phyloP scores from a whole-genome alignment of 495 filamentous ascomycete genomes.

The Aspergillus wentii region DNA sequence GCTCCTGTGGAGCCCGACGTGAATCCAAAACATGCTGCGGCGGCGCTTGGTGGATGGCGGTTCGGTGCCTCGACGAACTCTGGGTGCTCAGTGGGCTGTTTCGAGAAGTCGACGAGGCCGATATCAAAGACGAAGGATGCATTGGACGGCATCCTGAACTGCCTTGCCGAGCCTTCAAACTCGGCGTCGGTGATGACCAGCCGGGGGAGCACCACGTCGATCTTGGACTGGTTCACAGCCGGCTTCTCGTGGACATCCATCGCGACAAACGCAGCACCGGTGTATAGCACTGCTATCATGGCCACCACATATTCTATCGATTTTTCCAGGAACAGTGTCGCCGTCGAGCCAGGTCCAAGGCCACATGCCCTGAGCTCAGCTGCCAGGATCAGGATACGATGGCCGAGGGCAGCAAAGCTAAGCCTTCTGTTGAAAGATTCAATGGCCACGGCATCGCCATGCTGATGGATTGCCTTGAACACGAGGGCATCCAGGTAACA shows the following conservation, averaged over 20 bases:
- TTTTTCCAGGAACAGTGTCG: neutral
- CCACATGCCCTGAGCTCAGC: neutral
- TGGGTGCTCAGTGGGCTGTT: neutral
- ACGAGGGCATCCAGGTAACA: neutral
- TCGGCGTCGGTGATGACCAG: neutral
- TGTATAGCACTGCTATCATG: neutral
- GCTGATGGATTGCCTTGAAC: neutral
- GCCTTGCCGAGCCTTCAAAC: neutral
- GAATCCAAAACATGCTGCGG: neutral
- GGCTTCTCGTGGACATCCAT: neutral
- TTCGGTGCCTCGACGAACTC: neutral
- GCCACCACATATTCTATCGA: neutral
- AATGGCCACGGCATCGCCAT: neutral
- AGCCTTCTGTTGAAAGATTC: neutral
- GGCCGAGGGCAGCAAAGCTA: neutral
- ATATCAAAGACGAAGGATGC: neutral
- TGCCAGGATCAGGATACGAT: neutral
- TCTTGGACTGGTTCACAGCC: neutral
- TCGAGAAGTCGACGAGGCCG: neutral
- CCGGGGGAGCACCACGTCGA: neutral
- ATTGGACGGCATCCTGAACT: neutral
- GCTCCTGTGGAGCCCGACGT: neutral
- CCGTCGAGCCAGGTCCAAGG: neutral
- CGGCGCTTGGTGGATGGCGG: neutral
- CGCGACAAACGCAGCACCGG: neutral